Percentiles rank a stretch among this genome's conserved stretches.
Evolutionary conservation across 208 protist genomes (phyloP).

Genomic region (Vickermania ingenoplastis): DNA sequence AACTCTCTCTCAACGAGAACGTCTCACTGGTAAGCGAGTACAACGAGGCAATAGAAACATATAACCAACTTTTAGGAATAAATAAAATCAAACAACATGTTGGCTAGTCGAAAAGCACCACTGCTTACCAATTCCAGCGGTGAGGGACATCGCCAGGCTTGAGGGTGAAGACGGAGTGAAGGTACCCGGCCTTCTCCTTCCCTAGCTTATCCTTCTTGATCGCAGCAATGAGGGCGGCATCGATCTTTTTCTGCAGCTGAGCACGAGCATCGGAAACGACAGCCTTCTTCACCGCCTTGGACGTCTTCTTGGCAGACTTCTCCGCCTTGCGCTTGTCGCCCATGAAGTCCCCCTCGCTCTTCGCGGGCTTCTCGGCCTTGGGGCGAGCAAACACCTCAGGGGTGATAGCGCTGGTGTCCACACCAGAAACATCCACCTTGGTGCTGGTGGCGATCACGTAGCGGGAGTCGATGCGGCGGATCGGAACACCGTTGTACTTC

Average conservation of each 20-base stretch:
- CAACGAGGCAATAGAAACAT: too few species aligned
- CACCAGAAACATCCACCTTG: conserved; percentile 89
- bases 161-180: conserved; percentile 80
- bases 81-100: not conserved
- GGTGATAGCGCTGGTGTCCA: conserved; percentile 74
- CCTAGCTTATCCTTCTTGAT: conserved; percentile 67
- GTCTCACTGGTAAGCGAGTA: too few species aligned
- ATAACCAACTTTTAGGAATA: conserved; percentile 10
- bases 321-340: conserved; percentile 75
- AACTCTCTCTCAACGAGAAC: too few species aligned
- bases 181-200: conserved; percentile 69
- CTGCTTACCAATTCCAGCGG: conserved; percentile 77
- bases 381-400: conserved; percentile 53
- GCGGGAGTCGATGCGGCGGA: conserved; percentile 95
- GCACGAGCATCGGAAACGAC: conserved; percentile 57
- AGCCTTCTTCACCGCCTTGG: conserved; percentile 41
- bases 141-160: conserved; percentile 75
- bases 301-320: conserved; percentile 61
- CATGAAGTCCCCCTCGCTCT: conserved; percentile 83
- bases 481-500: conserved; percentile 97
- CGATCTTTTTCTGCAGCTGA: conserved; percentile 69
- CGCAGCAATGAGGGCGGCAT: conserved; percentile 56
- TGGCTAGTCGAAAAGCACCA: not conserved
- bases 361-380: conserved; percentile 63
- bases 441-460: conserved; percentile 98